phyloP scores from a whole-genome alignment of 129 eudicot species.

The Escallonia herrerae region DNA sequence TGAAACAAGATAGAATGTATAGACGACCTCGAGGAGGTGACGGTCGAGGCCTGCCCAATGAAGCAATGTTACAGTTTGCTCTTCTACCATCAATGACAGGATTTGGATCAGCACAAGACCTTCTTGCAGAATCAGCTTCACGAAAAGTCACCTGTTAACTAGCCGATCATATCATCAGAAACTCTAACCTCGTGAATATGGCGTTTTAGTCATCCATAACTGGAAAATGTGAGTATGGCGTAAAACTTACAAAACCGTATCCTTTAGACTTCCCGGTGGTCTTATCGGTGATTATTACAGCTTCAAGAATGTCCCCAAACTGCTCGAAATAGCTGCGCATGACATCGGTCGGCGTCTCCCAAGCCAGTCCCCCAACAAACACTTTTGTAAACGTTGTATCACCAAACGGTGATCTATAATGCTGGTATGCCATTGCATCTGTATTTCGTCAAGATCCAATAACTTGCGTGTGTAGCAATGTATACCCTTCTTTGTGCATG shows the following conservation, averaged over 20 bases:
- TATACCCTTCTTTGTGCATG: constrained; percentile 7
- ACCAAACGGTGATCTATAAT: constrained; percentile 91
- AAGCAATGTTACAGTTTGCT: constrained; percentile 92
- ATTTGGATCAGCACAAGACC: constrained; percentile 79
- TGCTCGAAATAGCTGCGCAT: constrained; percentile 75
- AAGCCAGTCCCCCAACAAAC: constrained; percentile 92
- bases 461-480: not conserved
- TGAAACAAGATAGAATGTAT: not conserved
- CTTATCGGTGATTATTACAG: constrained; percentile 84
- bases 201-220: not conserved
- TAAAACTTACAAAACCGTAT: constrained; percentile 84
- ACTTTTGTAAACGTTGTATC: constrained; percentile 86
- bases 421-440: constrained; percentile 51
- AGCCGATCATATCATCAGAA: not conserved
- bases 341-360: constrained; percentile 90
- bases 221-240: not conserved
- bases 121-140: constrained; percentile 74
- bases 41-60: constrained; percentile 76
- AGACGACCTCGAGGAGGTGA: constrained; percentile 67
- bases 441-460: constrained; percentile 6
- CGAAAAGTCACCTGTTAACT: constrained; percentile 62
- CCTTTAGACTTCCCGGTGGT: constrained; percentile 91
- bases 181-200: not conserved
- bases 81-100: constrained; percentile 89
- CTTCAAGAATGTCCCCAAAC: constrained; percentile 91